Percentiles rank a stretch among this genome's conserved stretches.
These are phyloP conservation scores for Saccharomyces hybrid DNA, from an alignment of 1,139 yeast species.

Conservation along the genomic window DNA sequence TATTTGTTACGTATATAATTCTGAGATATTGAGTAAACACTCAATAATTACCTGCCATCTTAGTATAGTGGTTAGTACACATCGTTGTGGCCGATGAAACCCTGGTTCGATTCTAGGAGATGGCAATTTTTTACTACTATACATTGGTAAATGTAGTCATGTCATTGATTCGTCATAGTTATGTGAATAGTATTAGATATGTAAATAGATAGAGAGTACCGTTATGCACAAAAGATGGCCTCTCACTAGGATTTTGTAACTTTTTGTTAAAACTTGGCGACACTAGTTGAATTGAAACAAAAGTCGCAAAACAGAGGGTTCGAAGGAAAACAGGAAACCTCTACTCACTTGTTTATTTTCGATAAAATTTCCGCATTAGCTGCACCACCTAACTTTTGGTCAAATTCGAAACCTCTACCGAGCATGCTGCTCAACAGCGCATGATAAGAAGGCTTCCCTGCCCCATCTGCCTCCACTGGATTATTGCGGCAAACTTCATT, in stretches of 20 bases:
- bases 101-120: conserved; percentile 23
- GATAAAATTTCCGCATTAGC: conserved; percentile 37
- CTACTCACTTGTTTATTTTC: conserved; percentile 27
- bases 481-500: conserved; percentile 43
- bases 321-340: neutral
- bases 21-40: too few relatives aligned
- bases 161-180: neutral
- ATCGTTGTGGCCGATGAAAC: conserved; percentile 33
- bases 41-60: conserved; percentile 16
- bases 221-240: neutral
- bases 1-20: too few relatives aligned
- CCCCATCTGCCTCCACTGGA: conserved; percentile 34
- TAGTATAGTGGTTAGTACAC: conserved; percentile 40
- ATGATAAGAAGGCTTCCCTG: conserved; percentile 56
- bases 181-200: neutral
- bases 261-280: neutral
- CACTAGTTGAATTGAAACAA: neutral
- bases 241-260: neutral
- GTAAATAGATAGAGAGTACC: neutral
- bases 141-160: too few relatives aligned
- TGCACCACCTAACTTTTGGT: conserved; percentile 44
- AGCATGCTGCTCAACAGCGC: conserved; percentile 44
- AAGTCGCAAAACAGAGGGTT: neutral
- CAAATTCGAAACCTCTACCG: conserved; percentile 40
- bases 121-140: conserved; percentile 9